Conservation (phyloP, 2,329 filamentous ascomycete species). For the Elsinoe ampelina region DNA sequence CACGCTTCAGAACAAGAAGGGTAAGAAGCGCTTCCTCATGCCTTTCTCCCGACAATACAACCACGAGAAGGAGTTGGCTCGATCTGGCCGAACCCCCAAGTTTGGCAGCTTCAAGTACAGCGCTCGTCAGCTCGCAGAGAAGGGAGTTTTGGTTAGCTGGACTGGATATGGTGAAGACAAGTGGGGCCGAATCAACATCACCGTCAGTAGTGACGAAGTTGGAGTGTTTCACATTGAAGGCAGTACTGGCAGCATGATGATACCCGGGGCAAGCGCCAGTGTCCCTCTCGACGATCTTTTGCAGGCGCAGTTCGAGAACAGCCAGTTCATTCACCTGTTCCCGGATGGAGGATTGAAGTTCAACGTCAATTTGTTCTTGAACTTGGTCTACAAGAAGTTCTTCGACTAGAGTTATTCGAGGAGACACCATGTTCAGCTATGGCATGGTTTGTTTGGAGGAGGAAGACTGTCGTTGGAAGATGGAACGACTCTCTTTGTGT, state of each 20-base stretch:
- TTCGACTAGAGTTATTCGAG: constrained; percentile 46
- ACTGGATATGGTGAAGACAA: constrained; percentile 70
- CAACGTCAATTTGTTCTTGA: constrained; percentile 93
- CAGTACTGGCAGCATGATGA: constrained; percentile 84
- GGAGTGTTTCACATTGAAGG: constrained; percentile 91
- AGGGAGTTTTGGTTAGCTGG: constrained; percentile 92
- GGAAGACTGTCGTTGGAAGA: background rate
- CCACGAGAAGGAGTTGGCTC: constrained; percentile 90
- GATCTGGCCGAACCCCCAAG: constrained; percentile 85
- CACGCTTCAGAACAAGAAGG: constrained; percentile 93
- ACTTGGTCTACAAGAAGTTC: constrained; percentile 98
- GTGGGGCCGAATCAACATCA: constrained; percentile 88
- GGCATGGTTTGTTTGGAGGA: background rate
- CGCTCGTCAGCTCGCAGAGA: constrained; percentile 77
- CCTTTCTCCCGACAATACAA: constrained; percentile 99
- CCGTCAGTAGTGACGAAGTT: constrained; percentile 87
- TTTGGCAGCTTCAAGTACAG: constrained; percentile 98
- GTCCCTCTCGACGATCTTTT: constrained; percentile 87
- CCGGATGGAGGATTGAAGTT: constrained; percentile 63
- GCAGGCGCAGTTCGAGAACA: constrained; percentile 94
- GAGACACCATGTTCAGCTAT: background rate
- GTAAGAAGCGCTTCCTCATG: constrained; percentile 85
- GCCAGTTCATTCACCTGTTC: constrained; percentile 92
- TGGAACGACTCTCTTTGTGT: constrained; percentile 2
- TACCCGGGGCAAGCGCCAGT: constrained; percentile 81